These are phyloP conservation scores for Hemileia vastatrix DNA, from an alignment of 1,284 basidiomycete genomes.

Conservation along the genomic window DNA sequence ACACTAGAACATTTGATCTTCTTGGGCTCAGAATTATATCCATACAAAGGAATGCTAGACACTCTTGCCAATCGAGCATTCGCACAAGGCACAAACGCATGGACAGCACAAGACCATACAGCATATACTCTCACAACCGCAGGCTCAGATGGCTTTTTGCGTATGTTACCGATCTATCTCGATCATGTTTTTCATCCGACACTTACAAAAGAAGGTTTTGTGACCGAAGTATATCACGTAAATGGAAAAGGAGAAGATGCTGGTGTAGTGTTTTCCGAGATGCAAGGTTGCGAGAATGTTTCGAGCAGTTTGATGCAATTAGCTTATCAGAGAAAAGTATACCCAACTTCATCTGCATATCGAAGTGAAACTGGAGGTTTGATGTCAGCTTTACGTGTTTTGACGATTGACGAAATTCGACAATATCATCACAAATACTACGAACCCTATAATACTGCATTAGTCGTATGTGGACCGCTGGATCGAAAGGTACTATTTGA, in stretches of 20 bases:
- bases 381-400: conserved; percentile 76
- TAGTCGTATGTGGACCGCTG: conserved; percentile 67
- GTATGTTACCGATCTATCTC: conserved; percentile 86
- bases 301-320: conserved; percentile 81
- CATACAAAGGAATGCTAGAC: conserved; percentile 95
- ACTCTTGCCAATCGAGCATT: conserved; percentile 94
- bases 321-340: conserved; percentile 67
- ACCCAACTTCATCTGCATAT: conserved; percentile 75
- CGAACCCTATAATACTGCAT: conserved; percentile 81
- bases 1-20: conserved; percentile 90
- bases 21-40: conserved; percentile 78
- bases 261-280: conserved; percentile 94
- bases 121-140: conserved; percentile 97
- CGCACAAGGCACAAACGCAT: conserved; percentile 65
- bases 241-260: conserved; percentile 82
- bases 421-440: conserved; percentile 86
- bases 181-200: conserved; percentile 98
- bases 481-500: conserved; percentile 51
- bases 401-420: conserved; percentile 82
- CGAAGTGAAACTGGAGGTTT: conserved; percentile 93
- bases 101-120: conserved; percentile 51
- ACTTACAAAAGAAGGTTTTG: conserved; percentile 76
- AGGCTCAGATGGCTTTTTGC: conserved; percentile 87
- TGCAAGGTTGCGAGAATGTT: conserved; percentile 95
- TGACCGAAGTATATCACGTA: conserved; percentile 82